A percentile compares a stretch with the other conserved stretches of the same genome.
phyloP scores from a whole-genome alignment of 2,329 filamentous ascomycete genomes.

The Phyllosticta citribraziliensis region DNA sequence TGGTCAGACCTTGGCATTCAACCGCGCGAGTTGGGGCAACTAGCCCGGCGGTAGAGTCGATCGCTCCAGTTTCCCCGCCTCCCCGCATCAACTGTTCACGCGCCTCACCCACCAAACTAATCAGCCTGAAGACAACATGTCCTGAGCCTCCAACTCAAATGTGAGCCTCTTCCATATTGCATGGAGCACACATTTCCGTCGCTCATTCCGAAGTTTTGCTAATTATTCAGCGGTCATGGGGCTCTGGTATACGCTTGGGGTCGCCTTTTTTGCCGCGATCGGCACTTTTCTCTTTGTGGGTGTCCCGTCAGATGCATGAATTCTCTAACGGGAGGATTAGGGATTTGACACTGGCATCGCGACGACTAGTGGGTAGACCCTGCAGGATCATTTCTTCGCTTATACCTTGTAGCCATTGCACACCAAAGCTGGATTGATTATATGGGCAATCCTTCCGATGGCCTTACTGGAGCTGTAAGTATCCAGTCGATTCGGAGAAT shows the following conservation, averaged over 20 bases:
- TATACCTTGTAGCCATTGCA: conserved; percentile 35
- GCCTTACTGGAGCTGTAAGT: conserved; percentile 44
- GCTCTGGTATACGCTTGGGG: conserved; percentile 38
- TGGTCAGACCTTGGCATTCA: background rate
- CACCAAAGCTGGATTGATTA: conserved; percentile 52
- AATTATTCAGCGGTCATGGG: conserved; percentile 18
- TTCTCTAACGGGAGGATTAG: background rate
- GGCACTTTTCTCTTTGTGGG: conserved; percentile 47
- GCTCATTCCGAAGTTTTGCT: background rate
- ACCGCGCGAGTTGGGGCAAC: background rate
- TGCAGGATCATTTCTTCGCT: background rate
- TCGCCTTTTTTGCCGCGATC: conserved; percentile 48
- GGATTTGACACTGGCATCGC: conserved; percentile 51
- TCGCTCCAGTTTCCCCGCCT: background rate
- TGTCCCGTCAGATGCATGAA: background rate
- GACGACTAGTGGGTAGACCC: conserved; percentile 35
- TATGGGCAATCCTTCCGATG: conserved; percentile 46
- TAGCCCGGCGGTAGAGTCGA: background rate
- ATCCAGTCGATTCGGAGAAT: background rate
- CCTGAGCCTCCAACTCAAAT: background rate
- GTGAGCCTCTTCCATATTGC: background rate
- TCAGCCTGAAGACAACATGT: background rate
- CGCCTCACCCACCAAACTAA: background rate
- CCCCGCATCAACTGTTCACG: background rate
- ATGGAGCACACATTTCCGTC: background rate